phyloP scores from a whole-genome alignment of 805 yeast genomes.

The Zygotorulaspora sp. region DNA sequence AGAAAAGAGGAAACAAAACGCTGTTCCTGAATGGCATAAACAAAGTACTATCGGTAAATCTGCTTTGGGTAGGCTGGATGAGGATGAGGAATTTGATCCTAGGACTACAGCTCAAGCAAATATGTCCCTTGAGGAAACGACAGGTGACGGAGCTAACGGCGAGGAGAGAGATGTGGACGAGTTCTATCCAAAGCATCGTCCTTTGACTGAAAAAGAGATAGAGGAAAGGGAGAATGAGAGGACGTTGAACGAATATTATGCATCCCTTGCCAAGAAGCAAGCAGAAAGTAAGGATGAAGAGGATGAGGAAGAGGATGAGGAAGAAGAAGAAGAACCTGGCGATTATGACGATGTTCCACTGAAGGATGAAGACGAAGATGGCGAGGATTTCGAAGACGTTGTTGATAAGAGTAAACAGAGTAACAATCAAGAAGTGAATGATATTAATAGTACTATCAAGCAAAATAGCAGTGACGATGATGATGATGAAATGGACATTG shows the following conservation, averaged over 20 bases:
- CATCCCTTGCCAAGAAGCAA: constrained; percentile 66
- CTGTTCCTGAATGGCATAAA: constrained; percentile 95
- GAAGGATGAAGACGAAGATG: constrained; percentile 20
- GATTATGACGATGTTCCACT: constrained; percentile 34
- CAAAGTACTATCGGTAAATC: constrained; percentile 81
- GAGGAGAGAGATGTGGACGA: constrained; percentile 18
- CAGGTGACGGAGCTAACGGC: constrained; percentile 6
- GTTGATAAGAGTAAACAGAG: constrained; percentile 12
- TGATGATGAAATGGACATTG: constrained; percentile 35
- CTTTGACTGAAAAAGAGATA: constrained; percentile 36
- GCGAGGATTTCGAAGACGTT: constrained; percentile 26
- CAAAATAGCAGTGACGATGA: constrained; percentile 12
- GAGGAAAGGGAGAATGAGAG: constrained; percentile 67
- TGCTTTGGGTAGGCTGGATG: constrained; percentile 51
- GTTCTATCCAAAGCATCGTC: constrained; percentile 20
- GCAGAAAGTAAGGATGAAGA: constrained; percentile 56
- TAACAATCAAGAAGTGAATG: not conserved
- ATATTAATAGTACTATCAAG: not conserved
- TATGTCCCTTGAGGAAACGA: constrained; percentile 17
- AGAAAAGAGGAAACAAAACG: constrained; percentile 81
- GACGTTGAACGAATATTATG: constrained; percentile 70
- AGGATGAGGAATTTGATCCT: constrained; percentile 42
- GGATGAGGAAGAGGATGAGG: constrained; percentile 46
- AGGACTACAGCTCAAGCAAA: constrained; percentile 24
- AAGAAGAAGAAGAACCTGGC: constrained; percentile 42